phyloP scores from a whole-genome alignment of 2,329 filamentous ascomycete species.

The Intubia oerlemansii region DNA sequence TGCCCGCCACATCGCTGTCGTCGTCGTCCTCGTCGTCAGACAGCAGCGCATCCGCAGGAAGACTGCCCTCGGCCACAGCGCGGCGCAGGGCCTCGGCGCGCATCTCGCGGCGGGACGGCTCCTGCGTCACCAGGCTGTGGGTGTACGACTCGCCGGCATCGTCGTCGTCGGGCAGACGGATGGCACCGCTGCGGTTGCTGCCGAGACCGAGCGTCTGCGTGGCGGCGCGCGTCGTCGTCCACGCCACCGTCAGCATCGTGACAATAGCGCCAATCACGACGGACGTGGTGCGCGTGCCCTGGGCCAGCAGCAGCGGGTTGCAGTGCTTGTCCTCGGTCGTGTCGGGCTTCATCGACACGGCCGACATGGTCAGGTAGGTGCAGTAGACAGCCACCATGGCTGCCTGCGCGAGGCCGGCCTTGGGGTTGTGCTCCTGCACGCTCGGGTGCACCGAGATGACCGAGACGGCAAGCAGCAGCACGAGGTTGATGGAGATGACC shows the following conservation, averaged over 20 bases:
- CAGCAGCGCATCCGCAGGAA: conserved; percentile 76
- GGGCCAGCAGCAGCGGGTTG: conserved; percentile 75
- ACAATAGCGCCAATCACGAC: conserved; percentile 85
- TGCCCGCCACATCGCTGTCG: conserved; percentile 40
- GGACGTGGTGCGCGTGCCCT: conserved; percentile 73
- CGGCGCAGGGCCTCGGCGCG: conserved; percentile 75
- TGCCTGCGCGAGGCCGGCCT: conserved; percentile 87
- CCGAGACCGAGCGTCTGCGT: conserved; percentile 70
- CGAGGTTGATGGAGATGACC: conserved; percentile 80
- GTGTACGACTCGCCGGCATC: conserved; percentile 6
- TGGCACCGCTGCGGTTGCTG: conserved; percentile 34
- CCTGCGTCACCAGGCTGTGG: conserved; percentile 72
- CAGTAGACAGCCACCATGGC: conserved; percentile 97
- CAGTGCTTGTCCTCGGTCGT: conserved; percentile 76
- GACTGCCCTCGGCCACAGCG: conserved; percentile 76
- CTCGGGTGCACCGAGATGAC: conserved; percentile 73
- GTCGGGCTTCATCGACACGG: conserved; percentile 96
- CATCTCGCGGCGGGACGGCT: conserved; percentile 78
- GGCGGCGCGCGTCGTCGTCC: conserved; percentile 89
- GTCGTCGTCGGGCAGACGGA: conserved; percentile 49
- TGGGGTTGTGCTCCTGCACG: conserved; percentile 79
- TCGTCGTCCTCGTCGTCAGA: conserved; percentile 49
- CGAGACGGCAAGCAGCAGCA: conserved; percentile 64
- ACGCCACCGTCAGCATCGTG: conserved; percentile 91
- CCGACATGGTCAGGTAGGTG: conserved; percentile 95